Base-by-base conservation (phyloP, 2,329 filamentous ascomycete species). In the Mycosphaerella sp. region DNA sequence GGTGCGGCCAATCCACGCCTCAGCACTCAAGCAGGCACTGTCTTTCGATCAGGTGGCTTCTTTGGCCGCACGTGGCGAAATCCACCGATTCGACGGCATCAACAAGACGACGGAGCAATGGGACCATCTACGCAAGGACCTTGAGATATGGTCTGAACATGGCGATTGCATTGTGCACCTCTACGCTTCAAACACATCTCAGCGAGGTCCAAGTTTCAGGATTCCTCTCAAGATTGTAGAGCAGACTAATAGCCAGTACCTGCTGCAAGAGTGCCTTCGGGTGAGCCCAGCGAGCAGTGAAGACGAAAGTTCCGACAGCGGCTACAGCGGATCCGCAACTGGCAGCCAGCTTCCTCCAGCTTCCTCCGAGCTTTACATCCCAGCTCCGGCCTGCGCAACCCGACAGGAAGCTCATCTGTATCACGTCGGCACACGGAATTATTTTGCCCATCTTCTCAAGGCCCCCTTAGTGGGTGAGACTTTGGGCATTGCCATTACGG, bases 101-200 rank as follows among this genome's bases (percentile, higher is more conserved):
- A 44, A 53, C 17, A 50, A 52, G 28, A 53, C 41, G 28, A 51
- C 39, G n/a, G 47, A 50, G 41, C 43, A 43, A 16, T 59, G 56
- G 56, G 54, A 59, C 17, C 49, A 50, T 21, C 44, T 59, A 12
- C 52, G 56, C 21, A 59, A 44, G 86, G 86, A 90, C 59, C 73
- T 79, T 2, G 86, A 89, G 58, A 72, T 91, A 2, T 90, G 83
- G 83, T 75, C 77, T 54, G 73, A 76, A 9, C 70, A 82, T 56
- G 86, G 83, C 12, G 81, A 89, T 63, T 89, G 86, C 60, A 73
- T 81, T 13, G 75, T 90, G 1, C 77, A 89, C 66, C 73, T 90
- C 0, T 83, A 87, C 61, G 78, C 71, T n/a, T 75, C 76, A 56
- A 83, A 82, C 35, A 79, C 81, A 49, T 86, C 84, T 2, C 76